Conservation (phyloP, 1,139 yeast species). For the Saccharomyces pastorianus region DNA sequence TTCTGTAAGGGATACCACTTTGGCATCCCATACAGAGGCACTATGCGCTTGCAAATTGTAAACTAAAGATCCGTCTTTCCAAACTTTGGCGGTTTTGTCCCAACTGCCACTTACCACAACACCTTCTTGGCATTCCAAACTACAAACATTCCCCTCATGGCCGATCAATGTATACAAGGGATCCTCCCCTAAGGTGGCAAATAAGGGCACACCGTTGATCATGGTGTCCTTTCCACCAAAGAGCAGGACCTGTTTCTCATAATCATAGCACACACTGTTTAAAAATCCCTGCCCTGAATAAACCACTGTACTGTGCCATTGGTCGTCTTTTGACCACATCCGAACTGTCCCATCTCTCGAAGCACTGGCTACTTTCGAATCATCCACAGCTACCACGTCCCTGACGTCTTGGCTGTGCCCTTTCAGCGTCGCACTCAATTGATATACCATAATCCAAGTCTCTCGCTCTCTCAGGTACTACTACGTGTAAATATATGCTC, state of each 20-base stretch:
- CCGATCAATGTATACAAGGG: slow-evolving; percentile 49
- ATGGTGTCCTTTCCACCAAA: slow-evolving; percentile 72
- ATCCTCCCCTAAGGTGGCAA: slow-evolving; percentile 28
- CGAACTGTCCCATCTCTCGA: slow-evolving; percentile 79
- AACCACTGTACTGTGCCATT: slow-evolving; percentile 42
- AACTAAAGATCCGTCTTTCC: slow-evolving; percentile 48
- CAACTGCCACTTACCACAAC: slow-evolving; percentile 74
- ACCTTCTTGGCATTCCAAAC: slow-evolving; percentile 40
- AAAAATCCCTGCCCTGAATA: slow-evolving; percentile 53
- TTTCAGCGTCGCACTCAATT: slow-evolving; percentile 47
- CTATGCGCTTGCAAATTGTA: slow-evolving; percentile 60
- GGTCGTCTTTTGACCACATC: slow-evolving; percentile 42
- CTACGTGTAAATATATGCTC: too few relatives aligned
- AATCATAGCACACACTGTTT: slow-evolving; percentile 52
- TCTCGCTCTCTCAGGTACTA: not conserved
- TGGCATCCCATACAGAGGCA: slow-evolving; percentile 87
- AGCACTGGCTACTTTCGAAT: slow-evolving; percentile 50
- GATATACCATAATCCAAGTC: slow-evolving; percentile 14
- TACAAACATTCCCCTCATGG: slow-evolving; percentile 73
- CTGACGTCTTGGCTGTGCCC: slow-evolving; percentile 82
- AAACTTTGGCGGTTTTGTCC: slow-evolving; percentile 76
- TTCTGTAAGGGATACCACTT: slow-evolving; percentile 38
- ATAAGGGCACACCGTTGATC: slow-evolving; percentile 33
- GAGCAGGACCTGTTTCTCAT: slow-evolving; percentile 39
- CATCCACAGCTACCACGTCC: slow-evolving; percentile 43